Evolutionary conservation across 1,284 basidiomycete species (phyloP).

Genomic region (Boletus semigastroideus): DNA sequence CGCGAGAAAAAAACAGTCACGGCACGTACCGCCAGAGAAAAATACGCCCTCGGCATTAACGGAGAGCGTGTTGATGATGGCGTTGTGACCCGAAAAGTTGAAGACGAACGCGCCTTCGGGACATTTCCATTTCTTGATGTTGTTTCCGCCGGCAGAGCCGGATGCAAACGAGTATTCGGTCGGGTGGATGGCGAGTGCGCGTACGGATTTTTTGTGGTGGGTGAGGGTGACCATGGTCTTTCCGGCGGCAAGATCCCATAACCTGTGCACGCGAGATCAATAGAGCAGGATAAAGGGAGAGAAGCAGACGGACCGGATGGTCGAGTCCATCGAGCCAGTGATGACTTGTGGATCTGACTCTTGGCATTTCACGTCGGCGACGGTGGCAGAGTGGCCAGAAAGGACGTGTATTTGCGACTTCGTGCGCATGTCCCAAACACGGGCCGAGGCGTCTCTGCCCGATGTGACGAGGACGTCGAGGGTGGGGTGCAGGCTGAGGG

Average conservation of each 20-base stretch:
- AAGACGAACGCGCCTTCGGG: constrained; percentile 94
- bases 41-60: constrained; percentile 96
- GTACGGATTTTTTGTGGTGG: constrained; percentile 98
- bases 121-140: constrained; percentile 99
- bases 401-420: constrained; percentile 95
- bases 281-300: rapidly evolving
- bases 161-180: constrained; percentile 96
- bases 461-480: constrained; percentile 94
- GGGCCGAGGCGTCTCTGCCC: constrained; percentile 92
- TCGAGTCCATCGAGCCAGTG: constrained; percentile 98
- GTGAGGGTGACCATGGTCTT: constrained; percentile 95
- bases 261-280: constrained; percentile 38
- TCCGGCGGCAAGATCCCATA: constrained; percentile 99
- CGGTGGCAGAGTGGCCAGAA: constrained; percentile 90
- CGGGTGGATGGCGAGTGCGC: constrained; percentile 91
- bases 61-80: constrained; percentile 94
- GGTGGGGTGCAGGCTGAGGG: constrained; percentile 89
- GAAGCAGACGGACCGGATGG: constrained; percentile 64
- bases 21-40: constrained; percentile 83
- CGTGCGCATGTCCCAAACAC: constrained; percentile 99
- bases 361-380: constrained; percentile 93
- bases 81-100: constrained; percentile 95
- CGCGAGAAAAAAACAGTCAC: neutral
- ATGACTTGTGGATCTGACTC: constrained; percentile 97
- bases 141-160: constrained; percentile 94